Percentiles rank a stretch among this genome's conserved stretches.
phyloP scores from a whole-genome alignment of 768 basidiomycete genomes.

The Cubamyces lactineus region DNA sequence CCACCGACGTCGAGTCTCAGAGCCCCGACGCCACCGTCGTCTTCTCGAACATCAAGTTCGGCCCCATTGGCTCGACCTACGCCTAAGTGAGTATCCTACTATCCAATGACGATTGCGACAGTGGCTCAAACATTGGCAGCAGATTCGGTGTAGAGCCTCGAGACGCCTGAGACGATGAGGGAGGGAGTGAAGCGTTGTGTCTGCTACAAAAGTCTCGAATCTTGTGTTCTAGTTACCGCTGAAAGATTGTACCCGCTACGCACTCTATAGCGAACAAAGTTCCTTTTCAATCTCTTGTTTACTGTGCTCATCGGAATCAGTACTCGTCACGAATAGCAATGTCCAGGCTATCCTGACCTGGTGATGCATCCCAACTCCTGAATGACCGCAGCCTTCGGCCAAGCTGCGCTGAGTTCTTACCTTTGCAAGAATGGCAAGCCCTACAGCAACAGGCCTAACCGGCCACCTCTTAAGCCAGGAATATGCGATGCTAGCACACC shows the following conservation, averaged over 20 bases:
- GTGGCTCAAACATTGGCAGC: not conserved
- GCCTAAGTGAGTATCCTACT: slow-evolving; percentile 13
- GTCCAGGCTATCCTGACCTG: too few species aligned
- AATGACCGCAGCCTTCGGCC: too few species aligned
- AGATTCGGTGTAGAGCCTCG: not conserved
- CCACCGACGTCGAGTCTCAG: slow-evolving; percentile 46
- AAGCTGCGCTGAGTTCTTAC: too few species aligned
- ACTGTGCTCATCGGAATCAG: not conserved
- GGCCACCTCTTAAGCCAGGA: too few species aligned
- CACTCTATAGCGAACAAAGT: not conserved
- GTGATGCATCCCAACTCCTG: too few species aligned
- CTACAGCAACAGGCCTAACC: too few species aligned
- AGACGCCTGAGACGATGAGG: not conserved
- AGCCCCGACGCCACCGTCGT: slow-evolving; percentile 47
- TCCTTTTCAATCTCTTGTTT: not conserved
- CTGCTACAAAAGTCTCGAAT: not conserved
- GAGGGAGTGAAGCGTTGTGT: not conserved
- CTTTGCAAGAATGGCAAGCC: too few species aligned
- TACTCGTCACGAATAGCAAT: not conserved
- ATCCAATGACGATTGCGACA: not conserved
- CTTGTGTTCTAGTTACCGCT: not conserved
- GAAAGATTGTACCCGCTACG: not conserved
- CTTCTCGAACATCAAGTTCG: slow-evolving; percentile 60
- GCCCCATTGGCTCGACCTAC: slow-evolving; percentile 52
- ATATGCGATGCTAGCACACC: too few species aligned